phyloP scores from a whole-genome alignment of 2,329 filamentous ascomycete genomes.

The Trichophyton rubrum region DNA sequence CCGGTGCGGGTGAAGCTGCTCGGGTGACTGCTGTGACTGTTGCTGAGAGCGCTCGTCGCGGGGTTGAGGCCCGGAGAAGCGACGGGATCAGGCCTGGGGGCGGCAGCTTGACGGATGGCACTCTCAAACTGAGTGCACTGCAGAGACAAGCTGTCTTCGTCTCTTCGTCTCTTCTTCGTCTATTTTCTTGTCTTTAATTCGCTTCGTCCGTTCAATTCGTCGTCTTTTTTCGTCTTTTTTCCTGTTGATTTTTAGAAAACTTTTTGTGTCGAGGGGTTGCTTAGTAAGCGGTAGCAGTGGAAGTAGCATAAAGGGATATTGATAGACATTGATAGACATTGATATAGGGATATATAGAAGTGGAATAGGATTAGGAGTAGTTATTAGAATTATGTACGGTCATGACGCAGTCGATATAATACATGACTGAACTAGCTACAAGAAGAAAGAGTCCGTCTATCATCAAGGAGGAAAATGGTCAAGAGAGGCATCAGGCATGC shows the following conservation, averaged over 20 bases:
- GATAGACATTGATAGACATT: neutral
- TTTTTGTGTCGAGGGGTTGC: neutral
- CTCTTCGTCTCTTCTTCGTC: neutral
- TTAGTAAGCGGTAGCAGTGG: conserved; percentile 1
- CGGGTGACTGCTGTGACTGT: neutral
- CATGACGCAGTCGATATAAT: neutral
- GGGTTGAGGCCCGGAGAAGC: conserved; percentile 16
- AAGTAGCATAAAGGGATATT: neutral
- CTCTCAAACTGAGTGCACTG: neutral
- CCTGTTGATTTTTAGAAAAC: neutral
- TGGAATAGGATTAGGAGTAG: neutral
- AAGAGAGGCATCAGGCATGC: conserved; percentile 19
- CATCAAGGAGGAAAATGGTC: neutral
- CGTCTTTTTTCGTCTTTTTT: neutral
- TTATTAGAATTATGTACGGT: neutral
- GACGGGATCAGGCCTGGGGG: conserved; percentile 4
- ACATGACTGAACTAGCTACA: too few relatives aligned
- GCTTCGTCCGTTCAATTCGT: neutral
- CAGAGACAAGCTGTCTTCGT: too few relatives aligned
- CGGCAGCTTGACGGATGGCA: conserved; percentile 4
- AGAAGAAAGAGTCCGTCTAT: neutral
- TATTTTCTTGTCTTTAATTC: neutral
- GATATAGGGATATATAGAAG: neutral
- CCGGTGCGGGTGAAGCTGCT: neutral
- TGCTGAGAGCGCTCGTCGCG: conserved; percentile 7